These are phyloP conservation scores for Nicotiana attenuata DNA, from an alignment of 257 asterid species.

Conservation along the genomic window DNA sequence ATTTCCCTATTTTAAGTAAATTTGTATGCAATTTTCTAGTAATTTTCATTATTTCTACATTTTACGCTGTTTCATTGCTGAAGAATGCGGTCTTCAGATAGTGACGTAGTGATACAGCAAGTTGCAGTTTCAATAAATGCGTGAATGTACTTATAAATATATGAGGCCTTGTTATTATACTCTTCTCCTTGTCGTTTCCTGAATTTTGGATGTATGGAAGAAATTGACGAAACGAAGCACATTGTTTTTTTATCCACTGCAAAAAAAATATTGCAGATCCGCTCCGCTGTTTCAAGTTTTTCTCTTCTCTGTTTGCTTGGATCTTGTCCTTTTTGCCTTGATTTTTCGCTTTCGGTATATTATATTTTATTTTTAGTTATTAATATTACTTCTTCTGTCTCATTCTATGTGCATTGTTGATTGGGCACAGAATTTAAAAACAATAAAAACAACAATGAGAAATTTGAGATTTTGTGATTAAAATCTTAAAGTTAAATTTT, in stretches of 20 bases:
- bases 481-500: too few species aligned
- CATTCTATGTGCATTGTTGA: too few species aligned
- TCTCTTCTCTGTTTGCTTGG: conserved; percentile 4
- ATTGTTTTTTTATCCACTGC: background rate
- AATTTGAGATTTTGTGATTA: too few species aligned
- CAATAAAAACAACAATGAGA: too few species aligned
- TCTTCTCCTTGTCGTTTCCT: background rate
- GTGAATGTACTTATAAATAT: background rate
- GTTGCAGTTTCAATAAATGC: background rate
- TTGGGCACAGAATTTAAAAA: too few species aligned
- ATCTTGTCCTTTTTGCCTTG: conserved; percentile 27
- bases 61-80: too few species aligned
- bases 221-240: background rate
- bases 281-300: conserved; percentile 7
- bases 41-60: background rate
- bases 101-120: too few species aligned
- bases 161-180: background rate
- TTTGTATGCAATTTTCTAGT: background rate
- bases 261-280: background rate
- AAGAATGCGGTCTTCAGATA: too few species aligned
- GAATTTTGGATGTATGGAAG: background rate
- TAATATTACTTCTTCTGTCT: too few species aligned
- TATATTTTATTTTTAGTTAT: too few species aligned
- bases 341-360: background rate
- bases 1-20: background rate